phyloP scores from a whole-genome alignment of 495 filamentous ascomycete species.

The Talaromyces nanjingensis region DNA sequence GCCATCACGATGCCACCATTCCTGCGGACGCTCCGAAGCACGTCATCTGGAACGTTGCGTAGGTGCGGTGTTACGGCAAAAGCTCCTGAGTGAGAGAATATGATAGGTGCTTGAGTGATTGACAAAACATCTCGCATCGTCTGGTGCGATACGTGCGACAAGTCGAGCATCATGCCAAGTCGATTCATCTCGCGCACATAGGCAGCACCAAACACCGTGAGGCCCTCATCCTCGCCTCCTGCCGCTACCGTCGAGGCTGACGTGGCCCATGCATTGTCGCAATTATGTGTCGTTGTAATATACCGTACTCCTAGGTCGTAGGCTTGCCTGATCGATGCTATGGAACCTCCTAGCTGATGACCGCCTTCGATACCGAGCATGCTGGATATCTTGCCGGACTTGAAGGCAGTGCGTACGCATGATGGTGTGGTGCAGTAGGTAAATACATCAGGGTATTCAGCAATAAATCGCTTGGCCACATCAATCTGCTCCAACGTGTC shows the following conservation, averaged over 20 bases:
- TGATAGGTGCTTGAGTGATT: constrained; percentile 42
- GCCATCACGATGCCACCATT: constrained; percentile 54
- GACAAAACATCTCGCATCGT: constrained; percentile 51
- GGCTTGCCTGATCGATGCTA: constrained; percentile 25
- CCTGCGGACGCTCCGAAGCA: constrained; percentile 43
- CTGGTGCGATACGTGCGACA: constrained; percentile 47
- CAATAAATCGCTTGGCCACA: constrained; percentile 21
- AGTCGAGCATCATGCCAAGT: constrained; percentile 39
- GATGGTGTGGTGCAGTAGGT: not conserved
- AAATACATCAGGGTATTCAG: constrained; percentile 12
- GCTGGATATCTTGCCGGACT: constrained; percentile 15
- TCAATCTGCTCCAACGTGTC: constrained; percentile 32
- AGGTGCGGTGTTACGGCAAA: constrained; percentile 46
- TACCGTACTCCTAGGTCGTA: constrained; percentile 30
- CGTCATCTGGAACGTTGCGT: constrained; percentile 55
- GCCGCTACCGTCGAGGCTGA: constrained; percentile 10
- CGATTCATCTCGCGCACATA: constrained; percentile 55
- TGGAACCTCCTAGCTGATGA: constrained; percentile 22
- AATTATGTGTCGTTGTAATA: constrained; percentile 29
- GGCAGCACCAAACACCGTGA: constrained; percentile 59
- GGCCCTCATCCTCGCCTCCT: constrained; percentile 42
- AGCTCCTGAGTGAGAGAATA: constrained; percentile 51
- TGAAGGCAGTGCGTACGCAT: constrained; percentile 8
- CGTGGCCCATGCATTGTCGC: constrained; percentile 19
- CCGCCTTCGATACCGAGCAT: constrained; percentile 20